Evolutionary conservation across 495 filamentous ascomycete species (phyloP), one percentile per base, ranked within the genome.

Genomic region (Trichoderma parareesei): DNA sequence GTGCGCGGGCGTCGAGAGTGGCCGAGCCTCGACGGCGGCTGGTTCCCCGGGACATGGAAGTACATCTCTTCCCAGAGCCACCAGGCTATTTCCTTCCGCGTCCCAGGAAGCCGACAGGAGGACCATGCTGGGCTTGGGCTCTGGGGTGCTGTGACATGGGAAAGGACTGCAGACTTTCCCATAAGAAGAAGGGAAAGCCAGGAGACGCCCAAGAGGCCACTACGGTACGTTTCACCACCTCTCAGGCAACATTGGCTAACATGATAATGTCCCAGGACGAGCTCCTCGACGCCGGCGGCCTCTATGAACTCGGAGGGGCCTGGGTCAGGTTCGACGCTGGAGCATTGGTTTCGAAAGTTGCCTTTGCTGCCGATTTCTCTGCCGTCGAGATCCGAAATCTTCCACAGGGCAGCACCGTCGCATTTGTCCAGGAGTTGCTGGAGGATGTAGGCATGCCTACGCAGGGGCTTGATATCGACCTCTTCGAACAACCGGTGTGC

Each of bases 291-390:
- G n/a, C 7, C 46, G 20, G 8, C 5, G 14, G 20, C 18, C 18
- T 18, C 5, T 49, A 49, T 49, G 62, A 67, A 38, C 61, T 76
- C 9, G 41, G 61, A 4, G 74, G 74, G n/a, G 70, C 69, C 4
- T 20, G 68, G 18, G 71, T 69, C 14, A 61, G 68, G 14, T 76
- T 76, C 27, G 69, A 65, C 5, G 67, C 67, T n/a, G 75, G 75
- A 5, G 71, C 71, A 0, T 59, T 38, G 1, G 65, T 75, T 16
- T 44, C 57, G 11, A 71, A 71, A 53, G 60, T 71, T 0, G 68
- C 69, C 1, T 59, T 72, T 14, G 60, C 53, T 11, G 37, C 53
- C 9, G 53, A 57, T 10, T 57, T 4, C 8, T 57, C 53, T 14
- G 20, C 53, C 11, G 16, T 57, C 27, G 11, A 37, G 5, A 33